Evolutionary conservation across 495 filamentous ascomycete genomes (phyloP), one percentile per base, ranked within the genome.

Genomic region (Lepraria neglecta): DNA sequence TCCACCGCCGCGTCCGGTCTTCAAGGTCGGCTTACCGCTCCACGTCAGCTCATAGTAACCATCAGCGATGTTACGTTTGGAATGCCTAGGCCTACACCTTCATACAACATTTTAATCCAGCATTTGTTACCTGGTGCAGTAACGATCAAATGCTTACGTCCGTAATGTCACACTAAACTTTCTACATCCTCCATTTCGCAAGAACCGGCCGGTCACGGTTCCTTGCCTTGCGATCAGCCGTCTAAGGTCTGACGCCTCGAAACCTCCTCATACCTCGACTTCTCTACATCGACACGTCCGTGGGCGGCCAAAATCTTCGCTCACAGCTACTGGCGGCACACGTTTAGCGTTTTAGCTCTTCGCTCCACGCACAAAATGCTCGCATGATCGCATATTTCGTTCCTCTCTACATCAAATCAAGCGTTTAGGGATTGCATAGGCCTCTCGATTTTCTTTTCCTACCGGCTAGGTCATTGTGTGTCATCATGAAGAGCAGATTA

Each of bases 381-480:
- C 35, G 47, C 48, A 53, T 42, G 48, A 38, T 53, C 42, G 48
- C 58, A 53, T 60, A 11, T 53, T 44, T 60, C 30, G n/a, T 51
- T 30, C 19, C 33, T 44, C 53, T 60, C 40, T 53, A 53, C 35
- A 35, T 54, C 51, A 38, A 33, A 3, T 45, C 24, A 31, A 60
- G 58, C 58, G 47, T 60, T 38, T 53, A 60, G 58, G 38, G 58
- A 60, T 43, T 60, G 48, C 58, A 53, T 60, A 44, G 58, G 48
- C 53, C 48, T 52, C 4, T 45, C 48, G 9, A 35, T 60, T 60
- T 60, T 44, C 57, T 44, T 53, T 14, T 52, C 48, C 28, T 31
- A 53, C 47, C 33, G 30, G 51, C 47, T 24, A 51, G 51, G 10
- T 60, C 58, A 35, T 47, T 3, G 33, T 30, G 42, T 60, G 47